Evolutionary conservation across 345 rosid genomes (phyloP), one percentile per base, ranked within the genome.

Genomic region (Salix caprea): DNA sequence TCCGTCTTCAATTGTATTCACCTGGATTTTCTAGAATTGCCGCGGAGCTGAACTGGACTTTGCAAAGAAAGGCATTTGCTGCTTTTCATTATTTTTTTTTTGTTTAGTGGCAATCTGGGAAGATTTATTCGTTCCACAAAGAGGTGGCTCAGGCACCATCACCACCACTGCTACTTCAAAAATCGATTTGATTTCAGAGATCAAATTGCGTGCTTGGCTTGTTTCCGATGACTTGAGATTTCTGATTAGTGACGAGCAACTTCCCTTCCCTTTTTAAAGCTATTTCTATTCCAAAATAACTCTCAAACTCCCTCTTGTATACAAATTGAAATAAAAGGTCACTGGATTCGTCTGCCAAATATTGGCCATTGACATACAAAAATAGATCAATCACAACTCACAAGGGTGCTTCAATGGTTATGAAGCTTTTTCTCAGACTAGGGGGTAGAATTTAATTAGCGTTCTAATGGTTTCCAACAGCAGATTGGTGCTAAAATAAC

Each of bases 31-130:
- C 71, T 73, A 58, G 78, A 40, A 48, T 28, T 52, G 61, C 54
- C 73, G 69, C 44, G 76, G 75, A 81, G 73, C 80, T 82, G 40
- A 44, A 36, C 39, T 67, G 79, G 83, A 78, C 34, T 64, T 56
- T 74, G 37, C 36, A 15, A 72, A 72, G 66, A 65, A 34, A 62
- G 78, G 39, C 77, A 48, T 54, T 69, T 61, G 8, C 44, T 61
- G 8, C 44, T 64, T 66, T 67, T 62, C 67, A 76, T 79, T 48
- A 76, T 79, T 48, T 60, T 71, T 69, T 72, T 39, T 44, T 10
- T 7, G 42, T 71, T 48, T 7, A 21, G 69, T 28, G 46, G 71
- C 11, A 9, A 36, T 34, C 70, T 62, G 28, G 48, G 75, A 65
- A 65, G 42, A 65, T 74, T 30, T 58, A 75, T 74, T 36, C 32